Evolutionary conservation across 176 grass and related monocot species (phyloP).

Genomic region (Bothriochloa decipiens): DNA sequence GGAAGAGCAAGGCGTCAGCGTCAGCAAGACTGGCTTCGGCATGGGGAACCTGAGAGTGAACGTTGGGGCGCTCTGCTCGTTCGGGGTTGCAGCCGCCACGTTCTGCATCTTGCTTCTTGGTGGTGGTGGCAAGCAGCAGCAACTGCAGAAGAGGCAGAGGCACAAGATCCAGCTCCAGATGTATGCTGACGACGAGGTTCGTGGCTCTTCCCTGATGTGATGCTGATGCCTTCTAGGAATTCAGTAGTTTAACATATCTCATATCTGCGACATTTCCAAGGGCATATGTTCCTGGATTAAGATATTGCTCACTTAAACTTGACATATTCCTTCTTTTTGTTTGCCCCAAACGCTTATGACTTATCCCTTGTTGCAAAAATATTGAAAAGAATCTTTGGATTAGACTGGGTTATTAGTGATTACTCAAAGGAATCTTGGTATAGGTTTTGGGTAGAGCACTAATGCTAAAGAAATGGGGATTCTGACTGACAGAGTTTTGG

Average conservation of each 20-base stretch:
- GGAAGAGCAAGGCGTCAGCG: not conserved
- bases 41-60: constrained; percentile 54
- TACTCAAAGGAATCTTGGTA: not conserved
- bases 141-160: constrained; percentile 31
- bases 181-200: constrained; percentile 65
- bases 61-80: constrained; percentile 78
- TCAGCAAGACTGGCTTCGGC: constrained; percentile 32
- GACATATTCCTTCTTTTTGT: too few species aligned
- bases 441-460: not conserved
- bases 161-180: constrained; percentile 71
- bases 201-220: not conserved
- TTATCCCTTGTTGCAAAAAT: not conserved
- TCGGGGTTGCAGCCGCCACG: constrained; percentile 77
- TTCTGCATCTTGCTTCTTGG: constrained; percentile 66
- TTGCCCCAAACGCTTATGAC: too few species aligned
- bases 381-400: not conserved
- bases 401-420: not conserved
- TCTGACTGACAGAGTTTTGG: constrained; percentile 16
- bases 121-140: constrained; percentile 42
- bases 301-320: too few species aligned
- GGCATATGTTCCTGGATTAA: too few species aligned
- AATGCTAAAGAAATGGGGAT: not conserved
- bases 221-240: too few species aligned
- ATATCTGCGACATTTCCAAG: too few species aligned
- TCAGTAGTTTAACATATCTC: not conserved